A percentile compares a stretch with the other conserved stretches of the same genome.
phyloP scores from a whole-genome alignment of 495 filamentous ascomycete genomes.

The Chlorociboria aeruginascens region DNA sequence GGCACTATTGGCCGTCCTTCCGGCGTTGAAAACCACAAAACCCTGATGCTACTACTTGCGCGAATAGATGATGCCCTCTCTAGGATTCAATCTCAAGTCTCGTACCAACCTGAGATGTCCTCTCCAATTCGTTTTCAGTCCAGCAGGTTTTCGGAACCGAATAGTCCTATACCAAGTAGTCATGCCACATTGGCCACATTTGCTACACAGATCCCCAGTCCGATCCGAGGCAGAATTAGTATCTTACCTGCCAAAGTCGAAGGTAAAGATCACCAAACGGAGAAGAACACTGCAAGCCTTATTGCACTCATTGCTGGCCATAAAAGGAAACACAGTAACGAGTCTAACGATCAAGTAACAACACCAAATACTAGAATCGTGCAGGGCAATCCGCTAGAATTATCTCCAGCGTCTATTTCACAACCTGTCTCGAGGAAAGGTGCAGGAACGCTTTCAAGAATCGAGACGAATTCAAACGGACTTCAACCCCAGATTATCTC shows the following conservation, averaged over 20 bases:
- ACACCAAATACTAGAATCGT: neutral
- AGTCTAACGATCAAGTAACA: neutral
- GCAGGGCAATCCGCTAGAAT: too few species aligned
- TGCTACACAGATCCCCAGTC: conserved; percentile 5
- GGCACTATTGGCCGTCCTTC: conserved; percentile 1
- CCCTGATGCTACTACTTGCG: neutral
- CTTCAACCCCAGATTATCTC: neutral
- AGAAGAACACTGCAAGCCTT: too few species aligned
- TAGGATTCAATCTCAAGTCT: neutral
- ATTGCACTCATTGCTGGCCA: too few species aligned
- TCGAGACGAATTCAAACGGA: neutral
- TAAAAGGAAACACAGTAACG: neutral
- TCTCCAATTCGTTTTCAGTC: conserved; percentile 7
- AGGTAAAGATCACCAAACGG: neutral
- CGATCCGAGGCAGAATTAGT: neutral
- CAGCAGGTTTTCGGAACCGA: neutral
- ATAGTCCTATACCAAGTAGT: neutral
- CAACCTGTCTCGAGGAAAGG: too few species aligned
- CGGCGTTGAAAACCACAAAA: neutral
- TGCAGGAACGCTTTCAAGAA: neutral
- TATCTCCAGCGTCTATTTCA: too few species aligned
- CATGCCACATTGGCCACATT: neutral
- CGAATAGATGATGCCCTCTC: neutral
- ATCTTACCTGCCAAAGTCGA: neutral
- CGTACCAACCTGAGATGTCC: neutral